Evolutionary conservation across 306 rosid genomes (phyloP), one percentile per base, ranked within the genome.

Genomic region (Dicorynia guianensis): DNA sequence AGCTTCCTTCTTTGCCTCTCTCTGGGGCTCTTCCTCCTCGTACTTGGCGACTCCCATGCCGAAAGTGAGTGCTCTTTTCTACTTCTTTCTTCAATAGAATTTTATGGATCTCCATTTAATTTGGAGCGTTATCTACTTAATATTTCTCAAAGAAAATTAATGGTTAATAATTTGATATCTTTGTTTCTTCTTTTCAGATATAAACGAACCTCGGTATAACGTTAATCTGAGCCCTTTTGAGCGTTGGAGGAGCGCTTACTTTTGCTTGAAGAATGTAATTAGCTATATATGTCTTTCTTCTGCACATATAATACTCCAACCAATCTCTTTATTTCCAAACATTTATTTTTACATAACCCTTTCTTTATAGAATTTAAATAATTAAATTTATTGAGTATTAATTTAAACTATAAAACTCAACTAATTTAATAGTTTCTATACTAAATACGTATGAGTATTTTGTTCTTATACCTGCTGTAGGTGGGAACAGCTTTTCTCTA

Each of bases 231-330:
- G 80, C 43, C 87, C 88, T 20, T 73, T 70, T 43, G 46, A 13
- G 43, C 0, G 61, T 19, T 84, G 87, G 87, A 63, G 80, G 78
- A 88, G 89, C 42, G 89, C 89, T 69, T 90, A 77, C 83, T 84
- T 30, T 48, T 88, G 96, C 80, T 0, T 86, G 64, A 0, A 2
- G 39, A 59, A 76, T 60, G 91, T 84, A 84, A 82, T 38, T 25
- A 79, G 49, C 46, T 39, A 30, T 40, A 46, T 33, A 1, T 52
- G 7, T 42, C 19, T 33, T 43, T 0, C 2, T 19, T 53, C 1
- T 11, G 10, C 38, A 25, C 3, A 56, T 15, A 25, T 25, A 25
- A 25, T 25, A 25, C 30, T 25, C 30, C 30, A 25, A 25, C 2
- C 2, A 25, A 2, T 25, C 2, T 1, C 1, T 25, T 25, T 25